These are phyloP conservation scores for Lactarius hengduanensis DNA, from an alignment of 768 basidiomycete species.

Conservation along the genomic window DNA sequence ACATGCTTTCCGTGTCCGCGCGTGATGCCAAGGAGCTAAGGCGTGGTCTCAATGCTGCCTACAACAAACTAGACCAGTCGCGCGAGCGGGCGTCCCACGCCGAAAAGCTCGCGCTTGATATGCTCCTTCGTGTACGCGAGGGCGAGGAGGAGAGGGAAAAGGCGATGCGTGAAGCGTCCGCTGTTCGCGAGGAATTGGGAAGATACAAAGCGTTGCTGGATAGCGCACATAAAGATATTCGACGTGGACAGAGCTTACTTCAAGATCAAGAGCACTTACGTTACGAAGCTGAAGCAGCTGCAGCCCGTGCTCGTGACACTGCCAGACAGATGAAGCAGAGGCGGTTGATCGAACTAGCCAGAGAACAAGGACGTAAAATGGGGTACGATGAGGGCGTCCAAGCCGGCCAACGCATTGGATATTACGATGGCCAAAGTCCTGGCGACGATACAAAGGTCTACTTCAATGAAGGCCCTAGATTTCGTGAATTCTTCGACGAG, in stretches of 20 bases:
- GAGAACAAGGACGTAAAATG: conserved; percentile 43
- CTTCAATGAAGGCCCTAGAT: conserved; percentile 11
- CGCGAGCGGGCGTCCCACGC: conserved; percentile 44
- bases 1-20: conserved; percentile 26
- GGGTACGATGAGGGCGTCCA: conserved; percentile 45
- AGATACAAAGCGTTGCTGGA: conserved; percentile 47
- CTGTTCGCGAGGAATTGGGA: conserved; percentile 44
- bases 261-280: conserved; percentile 44
- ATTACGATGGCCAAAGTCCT: conserved; percentile 17
- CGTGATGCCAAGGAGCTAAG: conserved; percentile 33
- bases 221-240: conserved; percentile 46
- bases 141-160: conserved; percentile 41
- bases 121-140: conserved; percentile 43
- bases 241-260: conserved; percentile 44
- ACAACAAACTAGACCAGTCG: conserved; percentile 41
- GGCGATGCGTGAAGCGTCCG: conserved; percentile 41
- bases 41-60: conserved; percentile 32
- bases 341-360: conserved; percentile 41
- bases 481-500: conserved; percentile 19
- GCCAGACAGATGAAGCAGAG: conserved; percentile 46
- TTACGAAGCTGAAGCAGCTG: conserved; percentile 46
- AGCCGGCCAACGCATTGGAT: conserved; percentile 28
- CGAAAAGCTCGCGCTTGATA: conserved; percentile 48
- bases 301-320: conserved; percentile 45
- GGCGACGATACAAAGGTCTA: not conserved